A percentile compares a stretch with the other conserved stretches of the same genome.
Evolutionary conservation across 2,329 filamentous ascomycete species (phyloP).

Genomic region (Xylariaceae sp.): DNA sequence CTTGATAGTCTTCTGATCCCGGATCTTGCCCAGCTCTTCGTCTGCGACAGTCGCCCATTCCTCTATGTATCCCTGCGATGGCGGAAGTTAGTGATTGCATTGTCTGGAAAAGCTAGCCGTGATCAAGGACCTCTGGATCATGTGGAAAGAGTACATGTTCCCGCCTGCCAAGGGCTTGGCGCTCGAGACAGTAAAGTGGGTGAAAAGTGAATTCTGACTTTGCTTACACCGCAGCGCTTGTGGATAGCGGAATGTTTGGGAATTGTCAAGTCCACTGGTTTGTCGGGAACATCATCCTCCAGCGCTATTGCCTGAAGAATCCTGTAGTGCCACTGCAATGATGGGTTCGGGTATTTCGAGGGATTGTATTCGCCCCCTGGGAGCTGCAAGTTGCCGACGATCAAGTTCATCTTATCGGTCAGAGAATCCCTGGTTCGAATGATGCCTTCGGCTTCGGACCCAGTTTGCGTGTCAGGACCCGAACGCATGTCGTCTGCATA

Average conservation of each 20-base stretch:
- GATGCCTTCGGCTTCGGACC: conserved; percentile 45
- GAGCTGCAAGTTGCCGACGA: conserved; percentile 81
- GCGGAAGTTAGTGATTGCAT: too few species aligned
- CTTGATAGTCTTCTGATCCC: conserved; percentile 38
- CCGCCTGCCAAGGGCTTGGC: too few species aligned
- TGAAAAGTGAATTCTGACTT: too few species aligned
- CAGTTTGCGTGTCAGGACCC: too few species aligned
- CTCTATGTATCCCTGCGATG: conserved; percentile 65
- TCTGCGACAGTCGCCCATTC: conserved; percentile 69
- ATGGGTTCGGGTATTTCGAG: conserved; percentile 80
- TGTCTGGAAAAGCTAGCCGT: too few species aligned
- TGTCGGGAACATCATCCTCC: conserved; percentile 80
- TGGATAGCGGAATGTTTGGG: conserved; percentile 83
- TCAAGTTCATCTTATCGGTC: conserved; percentile 71
- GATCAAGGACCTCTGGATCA: too few species aligned
- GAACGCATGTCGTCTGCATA: conserved; percentile 83
- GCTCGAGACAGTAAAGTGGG: too few species aligned
- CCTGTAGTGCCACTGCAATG: conserved; percentile 93
- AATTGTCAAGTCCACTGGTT: conserved; percentile 66
- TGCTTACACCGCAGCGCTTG: conserved; percentile 79
- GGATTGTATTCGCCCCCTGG: conserved; percentile 82
- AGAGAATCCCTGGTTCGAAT: conserved; percentile 59
- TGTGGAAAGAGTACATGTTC: too few species aligned
- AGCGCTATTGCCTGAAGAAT: conserved; percentile 87
- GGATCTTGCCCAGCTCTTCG: conserved; percentile 36